Base-by-base conservation (phyloP, 176 grass and related monocot genomes). In the Phyllostachys edulis region DNA sequence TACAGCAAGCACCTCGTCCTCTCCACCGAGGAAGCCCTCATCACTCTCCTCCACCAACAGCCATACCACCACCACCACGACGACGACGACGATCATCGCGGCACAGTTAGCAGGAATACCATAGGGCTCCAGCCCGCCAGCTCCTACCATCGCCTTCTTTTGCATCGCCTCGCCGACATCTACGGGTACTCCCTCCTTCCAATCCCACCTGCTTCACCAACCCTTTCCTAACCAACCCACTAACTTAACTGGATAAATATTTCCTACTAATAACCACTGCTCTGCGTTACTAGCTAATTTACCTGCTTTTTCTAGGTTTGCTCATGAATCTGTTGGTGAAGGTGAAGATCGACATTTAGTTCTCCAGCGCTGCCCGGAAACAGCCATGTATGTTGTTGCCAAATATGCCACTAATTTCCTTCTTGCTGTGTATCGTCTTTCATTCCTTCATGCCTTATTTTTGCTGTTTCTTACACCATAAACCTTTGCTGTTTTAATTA, bases 1-100 rank as follows among this genome's bases (percentile, higher is more conserved):
- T 87, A 90, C 85, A 92, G 89, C 89, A 98, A 98, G 73, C 96
- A 98, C 73, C 91, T 98, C n/a, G 77, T 98, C 50, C 96, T 98
- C 81, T 90, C 96, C 73, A 92, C 88, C 20, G 93, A 98, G 75
- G 96, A 98, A 79, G 9, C 71, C 7, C 77, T 98, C 13, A 20
- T 95, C 76, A 76, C 68, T 69, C 75, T 81, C 62, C 91, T 96
- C 60, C 72, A 92, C 79, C 62, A 86, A 23, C 80, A 85, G 47
- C 74, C 59, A 74, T 81, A 81, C 75, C 1, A 18, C 29, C 1
- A 18, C 29, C 1, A 29, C 1, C 1, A 29, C 29, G 29, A 29
- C 27, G 44, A 36, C 2, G 63, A 67, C 4, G 42, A 76, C 9
- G 9, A 69, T 17, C 6, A 51, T 79, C 80, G n/a, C 41, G 76